A percentile compares a stretch with the other conserved stretches of the same genome.
phyloP scores from a whole-genome alignment of 2,329 filamentous ascomycete genomes.

The Lasiodiplodia gonubiensis region DNA sequence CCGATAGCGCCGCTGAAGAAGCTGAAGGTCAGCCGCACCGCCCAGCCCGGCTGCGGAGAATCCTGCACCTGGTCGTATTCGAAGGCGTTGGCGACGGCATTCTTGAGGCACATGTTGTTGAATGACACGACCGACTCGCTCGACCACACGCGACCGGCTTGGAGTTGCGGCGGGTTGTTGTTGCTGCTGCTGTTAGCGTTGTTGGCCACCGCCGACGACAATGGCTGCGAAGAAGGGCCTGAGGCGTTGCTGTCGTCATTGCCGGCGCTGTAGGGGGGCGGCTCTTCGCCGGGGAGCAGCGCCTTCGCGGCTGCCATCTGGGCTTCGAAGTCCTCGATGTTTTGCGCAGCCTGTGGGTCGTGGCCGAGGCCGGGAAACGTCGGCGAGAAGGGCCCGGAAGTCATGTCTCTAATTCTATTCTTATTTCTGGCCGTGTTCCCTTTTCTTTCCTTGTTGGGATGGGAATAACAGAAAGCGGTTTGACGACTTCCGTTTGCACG shows the following conservation, averaged over 20 bases:
- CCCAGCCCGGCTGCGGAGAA: conserved; percentile 32
- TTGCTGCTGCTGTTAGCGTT: neutral
- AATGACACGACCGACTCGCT: conserved; percentile 24
- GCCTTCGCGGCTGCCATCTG: conserved; percentile 13
- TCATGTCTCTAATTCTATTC: neutral
- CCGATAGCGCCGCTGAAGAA: conserved; percentile 30
- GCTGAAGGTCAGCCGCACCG: conserved; percentile 36
- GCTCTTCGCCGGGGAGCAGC: neutral
- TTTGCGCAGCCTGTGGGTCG: neutral
- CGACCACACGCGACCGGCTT: conserved; percentile 12
- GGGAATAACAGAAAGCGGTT: neutral
- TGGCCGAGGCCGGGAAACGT: conserved; percentile 10
- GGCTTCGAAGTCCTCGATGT: conserved; percentile 23
- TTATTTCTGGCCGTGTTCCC: neutral
- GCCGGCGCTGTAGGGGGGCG: neutral
- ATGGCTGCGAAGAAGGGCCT: neutral
- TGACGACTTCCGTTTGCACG: neutral
- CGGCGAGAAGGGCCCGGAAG: conserved; percentile 4
- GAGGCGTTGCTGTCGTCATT: neutral
- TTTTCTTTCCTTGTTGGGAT: neutral
- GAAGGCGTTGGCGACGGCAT: conserved; percentile 14
- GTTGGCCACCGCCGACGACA: neutral
- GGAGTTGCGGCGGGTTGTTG: neutral
- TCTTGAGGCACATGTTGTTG: conserved; percentile 30
- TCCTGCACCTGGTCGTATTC: conserved; percentile 4